Base-by-base conservation (phyloP, 257 asterid species). In the Nicotiana noctiflora region DNA sequence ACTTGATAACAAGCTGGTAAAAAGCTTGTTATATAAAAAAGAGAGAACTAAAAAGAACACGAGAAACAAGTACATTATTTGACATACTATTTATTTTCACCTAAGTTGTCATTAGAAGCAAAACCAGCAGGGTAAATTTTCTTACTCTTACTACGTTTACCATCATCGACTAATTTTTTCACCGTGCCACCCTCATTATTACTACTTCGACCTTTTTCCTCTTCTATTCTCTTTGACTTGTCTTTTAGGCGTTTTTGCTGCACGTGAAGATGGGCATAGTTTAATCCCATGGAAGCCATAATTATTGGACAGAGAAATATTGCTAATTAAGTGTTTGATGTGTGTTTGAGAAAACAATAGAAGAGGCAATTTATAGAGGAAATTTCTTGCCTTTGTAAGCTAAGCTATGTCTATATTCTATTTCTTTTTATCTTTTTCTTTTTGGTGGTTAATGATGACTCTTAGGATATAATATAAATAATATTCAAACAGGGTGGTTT, bases 261-360 rank as follows among this genome's bases (percentile, higher is more conserved):
- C 76, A 85, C 86, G 77, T 82, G 63, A 31, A 88, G 56, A 49
- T 81, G 52, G 3, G 89, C 89, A 25, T 86, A 88, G 83, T 86
- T 89, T 32, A 25, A 25, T 25, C 93, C 93, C 0, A n/a, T 84
- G 19, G 93, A 89, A 27, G 89, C 81, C 93, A 89, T 89, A 76
- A 10, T 25, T 25, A 25, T 25, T 25, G 27, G 27, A 25, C 1
- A 68, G 2, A 19, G 25, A 79, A 80, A 9, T 64, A 31, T 6
- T 37, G 11, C 53, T n/a, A n/a, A n/a, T n/a, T 4, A 17, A 31
- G 44, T 17, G 12, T 11, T 27, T 19, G 68, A 49, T 9, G 10
- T 80, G 19, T 62, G 27, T 25, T 63, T 63, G 19, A 63, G 70
- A 12, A 63, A 55, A 59, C 19, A 29, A 27, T 37, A 64, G 18